Base-by-base conservation (phyloP, 352 stramenopile species). In the Pythium oligandrum region DNA sequence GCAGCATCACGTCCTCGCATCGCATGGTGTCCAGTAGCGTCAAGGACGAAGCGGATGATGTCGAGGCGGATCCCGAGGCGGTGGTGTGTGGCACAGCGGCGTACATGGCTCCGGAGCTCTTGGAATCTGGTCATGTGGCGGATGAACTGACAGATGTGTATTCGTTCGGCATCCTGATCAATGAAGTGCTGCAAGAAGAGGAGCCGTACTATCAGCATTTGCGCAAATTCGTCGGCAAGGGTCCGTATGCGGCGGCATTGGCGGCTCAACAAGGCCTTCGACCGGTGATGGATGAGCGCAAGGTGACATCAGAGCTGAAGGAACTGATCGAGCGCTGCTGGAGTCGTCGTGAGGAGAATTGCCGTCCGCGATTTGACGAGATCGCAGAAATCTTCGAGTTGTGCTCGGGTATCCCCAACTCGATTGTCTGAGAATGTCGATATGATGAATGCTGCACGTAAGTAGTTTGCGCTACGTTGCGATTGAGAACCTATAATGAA, bases 61-160 rank as follows among this genome's bases (percentile, higher is more conserved):
- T 53, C 6, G 64, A 68, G 8, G 40, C 40, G 2, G 64, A 75
- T 47, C 55, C 55, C 30, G 64, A 68, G 31, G 57, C 63, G 1
- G 65, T 64, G 10, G 64, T 57, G 40, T 71, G 66, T 31, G 71
- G 71, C 44, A 82, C 71, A 5, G 71, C 71, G 5, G 71, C 69
- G 42, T 82, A 82, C 60, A 82, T 82, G 71, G 71, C 71, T 1
- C 71, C 71, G 2, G 71, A 82, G 47, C 53, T 82, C 12, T 42
- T 84, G 40, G 56, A 58, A 32, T 36, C 48, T 3, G 59, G 36
- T 44, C 10, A 31, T 7, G 9, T 66, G 0, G 57, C 64, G 26
- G 64, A 68, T 37, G 64, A 72, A 40, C 70, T 66, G 55, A 73
- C 68, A 10, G 68, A 73, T 40, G 64, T 75, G 51, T 75, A 73